Evolutionary conservation across 352 stramenopile species (phyloP), one percentile per base, ranked within the genome.

Genomic region (Phytophthora kernoviae): DNA sequence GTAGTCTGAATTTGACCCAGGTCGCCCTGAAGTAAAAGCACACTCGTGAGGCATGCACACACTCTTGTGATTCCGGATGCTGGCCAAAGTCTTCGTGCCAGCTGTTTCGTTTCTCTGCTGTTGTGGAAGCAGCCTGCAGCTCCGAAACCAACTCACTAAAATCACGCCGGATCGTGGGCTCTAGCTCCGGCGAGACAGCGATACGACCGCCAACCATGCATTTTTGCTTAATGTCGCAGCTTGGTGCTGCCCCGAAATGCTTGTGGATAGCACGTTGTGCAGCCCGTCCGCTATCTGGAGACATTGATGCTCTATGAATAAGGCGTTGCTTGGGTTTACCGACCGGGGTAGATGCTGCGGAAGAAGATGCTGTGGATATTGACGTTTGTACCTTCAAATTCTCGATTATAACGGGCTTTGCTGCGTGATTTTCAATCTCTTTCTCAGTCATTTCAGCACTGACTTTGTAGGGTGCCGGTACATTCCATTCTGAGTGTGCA

Each of bases 61-160:
- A 92, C 77, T 39, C 87, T 61, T n/a, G 87, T 96, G 34, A 96
- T 92, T 0, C 79, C 81, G 12, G 84, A 77, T 8, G 87, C 79
- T 18, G 87, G 87, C 87, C 87, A 96, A 20, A 96, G 56, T 42
- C 79, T 64, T 49, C 71, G 67, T 2, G 84, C 70, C 0, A 93
- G 57, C 4, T 84, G 65, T 22, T 78, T 77, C 0, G 79, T 89
- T 56, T 84, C 24, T 88, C 82, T 3, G 87, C 85, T 0, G 85
- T 88, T 21, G 65, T 54, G 0, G 85, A 84, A 10, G 84, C 78
- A 17, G 84, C 70, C 7, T 82, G 62, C 0, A 94, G 67, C 32
- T 94, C 87, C 18, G 78, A 79, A 41, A 74, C 49, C 21, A 96
- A 37, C 20, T 93, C 84, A 12, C 59, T 70, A 9, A 93, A 73